phyloP scores from a whole-genome alignment of 352 stramenopile species.

The Pythium utonaiense region DNA sequence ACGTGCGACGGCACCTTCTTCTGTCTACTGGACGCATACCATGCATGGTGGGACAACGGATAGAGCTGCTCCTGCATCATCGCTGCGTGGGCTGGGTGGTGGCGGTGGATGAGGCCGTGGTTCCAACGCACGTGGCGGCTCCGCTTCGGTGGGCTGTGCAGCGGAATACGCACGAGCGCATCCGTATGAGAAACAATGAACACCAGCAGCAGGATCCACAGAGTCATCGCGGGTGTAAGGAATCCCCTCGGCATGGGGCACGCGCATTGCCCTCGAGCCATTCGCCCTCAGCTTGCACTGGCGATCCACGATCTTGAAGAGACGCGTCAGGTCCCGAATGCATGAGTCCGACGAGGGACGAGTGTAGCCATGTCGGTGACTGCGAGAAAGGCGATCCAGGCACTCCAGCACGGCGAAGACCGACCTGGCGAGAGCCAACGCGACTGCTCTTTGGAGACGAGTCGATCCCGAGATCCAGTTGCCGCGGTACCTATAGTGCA shows the following conservation, averaged over 20 bases:
- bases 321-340: neutral
- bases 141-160: neutral
- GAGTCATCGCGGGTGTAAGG: too few relatives aligned
- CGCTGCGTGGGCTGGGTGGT: neutral
- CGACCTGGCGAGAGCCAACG: too few relatives aligned
- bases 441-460: too few relatives aligned
- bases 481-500: too few relatives aligned
- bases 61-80: constrained; percentile 3
- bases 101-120: neutral
- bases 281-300: too few relatives aligned
- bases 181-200: neutral
- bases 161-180: neutral
- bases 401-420: too few relatives aligned
- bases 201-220: neutral
- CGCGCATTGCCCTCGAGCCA: too few relatives aligned
- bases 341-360: neutral
- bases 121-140: neutral
- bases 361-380: neutral
- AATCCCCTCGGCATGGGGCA: too few relatives aligned
- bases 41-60: neutral
- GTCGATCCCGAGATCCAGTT: too few relatives aligned
- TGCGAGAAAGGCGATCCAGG: too few relatives aligned
- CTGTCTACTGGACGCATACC: neutral
- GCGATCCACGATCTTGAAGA: neutral
- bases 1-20: constrained; percentile 7